Evolutionary conservation across 2,329 filamentous ascomycete genomes (phyloP).

Genomic region (Mycosphaerella arachidis): DNA sequence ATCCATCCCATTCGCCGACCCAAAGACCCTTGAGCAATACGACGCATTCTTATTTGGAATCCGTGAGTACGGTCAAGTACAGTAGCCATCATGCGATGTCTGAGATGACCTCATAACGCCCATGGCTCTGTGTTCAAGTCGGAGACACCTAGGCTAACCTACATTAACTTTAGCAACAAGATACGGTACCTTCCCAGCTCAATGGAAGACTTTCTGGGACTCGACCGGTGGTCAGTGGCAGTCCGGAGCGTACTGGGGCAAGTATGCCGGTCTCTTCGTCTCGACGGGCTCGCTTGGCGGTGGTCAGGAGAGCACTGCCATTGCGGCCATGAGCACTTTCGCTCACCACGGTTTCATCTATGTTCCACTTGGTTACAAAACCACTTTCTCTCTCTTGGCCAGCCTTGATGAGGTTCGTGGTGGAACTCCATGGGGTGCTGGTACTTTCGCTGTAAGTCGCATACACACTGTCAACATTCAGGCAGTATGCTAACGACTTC

Average conservation of each 20-base stretch:
- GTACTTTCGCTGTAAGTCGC: slow-evolving; percentile 64
- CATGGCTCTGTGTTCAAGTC: no score
- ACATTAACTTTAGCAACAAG: slow-evolving; percentile 56
- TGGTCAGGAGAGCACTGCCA: slow-evolving; percentile 84
- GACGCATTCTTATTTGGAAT: slow-evolving; percentile 82
- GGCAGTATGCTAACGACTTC: neutral
- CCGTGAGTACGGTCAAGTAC: slow-evolving; percentile 34
- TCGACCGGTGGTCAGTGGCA: slow-evolving; percentile 70
- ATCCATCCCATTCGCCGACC: slow-evolving; percentile 58
- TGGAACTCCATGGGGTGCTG: slow-evolving; percentile 87
- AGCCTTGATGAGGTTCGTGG: slow-evolving; percentile 78
- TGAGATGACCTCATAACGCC: no score
- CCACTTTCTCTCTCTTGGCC: slow-evolving; percentile 63
- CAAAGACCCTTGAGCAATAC: slow-evolving; percentile 63
- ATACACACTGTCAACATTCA: neutral
- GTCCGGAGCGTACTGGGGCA: slow-evolving; percentile 63
- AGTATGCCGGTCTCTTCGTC: slow-evolving; percentile 87
- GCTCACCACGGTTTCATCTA: slow-evolving; percentile 93
- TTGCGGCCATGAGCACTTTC: slow-evolving; percentile 78
- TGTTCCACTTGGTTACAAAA: slow-evolving; percentile 91
- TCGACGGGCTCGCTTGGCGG: slow-evolving; percentile 79
- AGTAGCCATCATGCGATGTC: no score
- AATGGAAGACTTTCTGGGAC: slow-evolving; percentile 96
- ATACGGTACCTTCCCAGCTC: slow-evolving; percentile 94
- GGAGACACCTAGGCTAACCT: no score